Percentiles rank a stretch among this genome's conserved stretches.
phyloP scores from a whole-genome alignment of 305 asterid species.

The Fraxinus angustifolia region DNA sequence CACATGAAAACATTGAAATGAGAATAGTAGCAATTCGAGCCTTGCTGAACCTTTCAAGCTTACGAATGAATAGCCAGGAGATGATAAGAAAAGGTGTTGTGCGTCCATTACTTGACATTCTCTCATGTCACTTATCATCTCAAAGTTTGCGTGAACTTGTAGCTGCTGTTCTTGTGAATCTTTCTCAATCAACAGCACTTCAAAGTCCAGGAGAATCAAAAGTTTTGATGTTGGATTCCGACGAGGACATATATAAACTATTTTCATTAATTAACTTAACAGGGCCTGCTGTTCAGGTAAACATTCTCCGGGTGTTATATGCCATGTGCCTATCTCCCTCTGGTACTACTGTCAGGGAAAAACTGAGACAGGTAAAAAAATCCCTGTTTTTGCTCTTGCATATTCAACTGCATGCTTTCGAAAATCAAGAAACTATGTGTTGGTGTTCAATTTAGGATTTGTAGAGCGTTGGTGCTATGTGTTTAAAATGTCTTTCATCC shows the following conservation, averaged over 20 bases:
- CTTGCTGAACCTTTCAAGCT: constrained; percentile 51
- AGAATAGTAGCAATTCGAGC: constrained; percentile 45
- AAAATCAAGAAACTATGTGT: not conserved
- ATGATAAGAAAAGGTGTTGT: constrained; percentile 52
- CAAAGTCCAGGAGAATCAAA: constrained; percentile 32
- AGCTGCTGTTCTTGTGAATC: constrained; percentile 45
- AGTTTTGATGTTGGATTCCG: constrained; percentile 46
- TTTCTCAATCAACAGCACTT: constrained; percentile 46
- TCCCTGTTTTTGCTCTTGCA: not conserved
- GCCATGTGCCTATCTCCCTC: constrained; percentile 58
- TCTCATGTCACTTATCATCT: constrained; percentile 45
- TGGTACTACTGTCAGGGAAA: constrained; percentile 42
- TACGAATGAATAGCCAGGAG: constrained; percentile 52
- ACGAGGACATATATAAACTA: constrained; percentile 44
- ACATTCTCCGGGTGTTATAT: constrained; percentile 43
- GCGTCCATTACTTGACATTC: constrained; percentile 48
- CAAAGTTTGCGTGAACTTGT: constrained; percentile 46
- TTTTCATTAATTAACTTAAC: constrained; percentile 43
- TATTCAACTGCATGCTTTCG: not conserved
- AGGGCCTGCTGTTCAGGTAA: constrained; percentile 43
- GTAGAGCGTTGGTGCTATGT: not conserved
- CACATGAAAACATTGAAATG: constrained; percentile 41
- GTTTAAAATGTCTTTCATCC: not conserved
- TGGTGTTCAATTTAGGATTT: not conserved
- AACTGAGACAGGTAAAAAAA: constrained; percentile 45